Conservation (phyloP, 2,329 filamentous ascomycete genomes). For the Hirsutella thompsonii region DNA sequence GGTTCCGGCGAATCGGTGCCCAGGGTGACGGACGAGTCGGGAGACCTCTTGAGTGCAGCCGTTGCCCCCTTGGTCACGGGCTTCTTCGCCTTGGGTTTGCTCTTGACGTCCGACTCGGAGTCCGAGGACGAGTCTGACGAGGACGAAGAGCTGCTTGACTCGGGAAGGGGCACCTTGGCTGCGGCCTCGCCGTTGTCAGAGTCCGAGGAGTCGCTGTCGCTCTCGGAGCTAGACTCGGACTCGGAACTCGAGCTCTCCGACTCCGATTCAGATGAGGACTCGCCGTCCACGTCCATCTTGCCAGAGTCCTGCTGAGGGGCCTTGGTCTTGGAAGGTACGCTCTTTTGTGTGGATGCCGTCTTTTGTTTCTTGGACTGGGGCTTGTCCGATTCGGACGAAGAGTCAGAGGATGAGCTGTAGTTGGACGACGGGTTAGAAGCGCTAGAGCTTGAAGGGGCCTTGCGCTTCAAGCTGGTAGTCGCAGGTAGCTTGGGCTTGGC, state of each 20-base stretch:
- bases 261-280: constrained; percentile 20
- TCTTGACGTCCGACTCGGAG: constrained; percentile 18
- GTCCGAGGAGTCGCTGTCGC: constrained; percentile 7
- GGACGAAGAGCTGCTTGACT: constrained; percentile 24
- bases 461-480: constrained; percentile 27
- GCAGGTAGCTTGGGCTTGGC: constrained; percentile 6
- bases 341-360: constrained; percentile 14
- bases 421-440: constrained; percentile 7
- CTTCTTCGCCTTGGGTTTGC: constrained; percentile 10
- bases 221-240: constrained; percentile 22
- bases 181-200: constrained; percentile 21
- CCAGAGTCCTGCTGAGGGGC: constrained; percentile 1
- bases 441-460: constrained; percentile 18
- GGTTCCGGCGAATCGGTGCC: constrained; percentile 33
- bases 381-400: constrained; percentile 22
- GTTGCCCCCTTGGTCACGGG: constrained; percentile 3
- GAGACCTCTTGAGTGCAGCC: constrained; percentile 15
- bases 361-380: constrained; percentile 40
- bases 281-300: constrained; percentile 11
- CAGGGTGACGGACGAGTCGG: constrained; percentile 36
- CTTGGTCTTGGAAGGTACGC: constrained; percentile 6
- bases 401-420: constrained; percentile 15
- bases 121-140: constrained; percentile 17
- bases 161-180: constrained; percentile 27
- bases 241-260: constrained; percentile 20